These are phyloP conservation scores for Cryoendolithus antarcticus DNA, from an alignment of 2,329 filamentous ascomycete genomes.

Conservation along the genomic window DNA sequence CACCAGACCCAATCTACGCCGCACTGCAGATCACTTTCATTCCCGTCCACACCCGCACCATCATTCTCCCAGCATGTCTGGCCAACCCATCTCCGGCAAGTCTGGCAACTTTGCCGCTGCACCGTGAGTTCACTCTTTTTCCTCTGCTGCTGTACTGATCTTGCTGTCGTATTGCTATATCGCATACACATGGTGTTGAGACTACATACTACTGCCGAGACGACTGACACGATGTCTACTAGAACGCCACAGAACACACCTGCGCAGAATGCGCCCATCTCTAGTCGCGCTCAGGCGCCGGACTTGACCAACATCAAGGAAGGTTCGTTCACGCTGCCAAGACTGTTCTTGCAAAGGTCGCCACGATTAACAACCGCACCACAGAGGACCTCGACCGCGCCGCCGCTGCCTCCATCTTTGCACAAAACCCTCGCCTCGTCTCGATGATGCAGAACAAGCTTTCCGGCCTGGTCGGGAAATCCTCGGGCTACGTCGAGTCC, in stretches of 20 bases:
- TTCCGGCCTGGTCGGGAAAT: conserved; percentile 80
- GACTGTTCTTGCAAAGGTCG: conserved; percentile 2
- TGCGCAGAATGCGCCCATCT: conserved; percentile 89
- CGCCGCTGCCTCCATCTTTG: conserved; percentile 82
- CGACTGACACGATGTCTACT: conserved; percentile 23
- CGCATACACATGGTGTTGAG: no score
- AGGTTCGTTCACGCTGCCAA: conserved; percentile 47
- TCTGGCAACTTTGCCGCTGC: no score
- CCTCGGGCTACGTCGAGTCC: conserved; percentile 96
- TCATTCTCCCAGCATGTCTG: no score
- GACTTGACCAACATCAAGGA: conserved; percentile 92
- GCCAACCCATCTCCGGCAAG: no score
- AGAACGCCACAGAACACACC: conserved; percentile 99
- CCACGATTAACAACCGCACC: conserved; percentile 10
- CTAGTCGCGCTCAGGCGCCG: conserved; percentile 91
- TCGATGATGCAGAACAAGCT: conserved; percentile 98
- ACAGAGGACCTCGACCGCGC: conserved; percentile 83
- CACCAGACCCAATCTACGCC: no score
- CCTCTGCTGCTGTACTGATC: no score
- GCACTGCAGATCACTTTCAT: no score
- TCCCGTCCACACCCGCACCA: no score
- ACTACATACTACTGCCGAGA: no score
- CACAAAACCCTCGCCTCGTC: conserved; percentile 86
- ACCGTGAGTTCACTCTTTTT: no score
- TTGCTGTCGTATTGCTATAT: no score